Percentiles rank a stretch among this genome's conserved stretches.
These are phyloP conservation scores for Colletotrichum costaricense DNA, from an alignment of 2,329 filamentous ascomycete species.

Conservation along the genomic window DNA sequence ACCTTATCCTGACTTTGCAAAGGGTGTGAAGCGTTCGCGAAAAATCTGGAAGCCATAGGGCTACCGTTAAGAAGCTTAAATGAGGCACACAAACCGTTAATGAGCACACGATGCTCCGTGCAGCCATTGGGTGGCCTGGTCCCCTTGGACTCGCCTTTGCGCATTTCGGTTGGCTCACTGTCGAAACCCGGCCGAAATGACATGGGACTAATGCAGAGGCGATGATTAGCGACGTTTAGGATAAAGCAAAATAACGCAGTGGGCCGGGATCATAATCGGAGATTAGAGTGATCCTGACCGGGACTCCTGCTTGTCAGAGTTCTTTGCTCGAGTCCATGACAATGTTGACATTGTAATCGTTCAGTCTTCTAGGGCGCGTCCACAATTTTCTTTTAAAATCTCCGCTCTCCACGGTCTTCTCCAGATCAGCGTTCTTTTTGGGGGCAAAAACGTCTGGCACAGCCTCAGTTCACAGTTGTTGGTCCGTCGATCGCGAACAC, in stretches of 20 bases:
- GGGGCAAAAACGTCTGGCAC: constrained; percentile 7
- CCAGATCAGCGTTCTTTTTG: constrained; percentile 8
- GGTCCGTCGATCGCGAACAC: constrained; percentile 14
- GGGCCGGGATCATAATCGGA: constrained; percentile 30
- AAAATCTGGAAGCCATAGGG: constrained; percentile 7
- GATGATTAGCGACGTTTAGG: constrained; percentile 34
- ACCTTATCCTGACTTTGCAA: not conserved
- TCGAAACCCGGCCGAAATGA: constrained; percentile 29
- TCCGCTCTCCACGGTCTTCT: constrained; percentile 16
- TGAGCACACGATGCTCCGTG: constrained; percentile 1
- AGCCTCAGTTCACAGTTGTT: constrained; percentile 13
- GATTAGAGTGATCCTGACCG: constrained; percentile 28
- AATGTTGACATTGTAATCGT: not conserved
- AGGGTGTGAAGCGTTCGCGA: not conserved
- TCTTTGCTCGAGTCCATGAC: not conserved
- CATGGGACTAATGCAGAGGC: constrained; percentile 27
- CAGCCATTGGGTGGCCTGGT: not conserved
- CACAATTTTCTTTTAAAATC: constrained; percentile 17
- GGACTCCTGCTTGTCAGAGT: not conserved
- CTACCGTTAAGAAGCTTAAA: constrained; percentile 27
- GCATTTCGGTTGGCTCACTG: constrained; percentile 23
- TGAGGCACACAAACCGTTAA: constrained; percentile 21
- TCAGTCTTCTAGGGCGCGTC: not conserved
- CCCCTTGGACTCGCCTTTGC: not conserved
- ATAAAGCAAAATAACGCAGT: constrained; percentile 21